Percentiles rank a stretch among this genome's conserved stretches.
Evolutionary conservation across 2,329 filamentous ascomycete genomes (phyloP).

Genomic region (Rutstroemia sydowiana): DNA sequence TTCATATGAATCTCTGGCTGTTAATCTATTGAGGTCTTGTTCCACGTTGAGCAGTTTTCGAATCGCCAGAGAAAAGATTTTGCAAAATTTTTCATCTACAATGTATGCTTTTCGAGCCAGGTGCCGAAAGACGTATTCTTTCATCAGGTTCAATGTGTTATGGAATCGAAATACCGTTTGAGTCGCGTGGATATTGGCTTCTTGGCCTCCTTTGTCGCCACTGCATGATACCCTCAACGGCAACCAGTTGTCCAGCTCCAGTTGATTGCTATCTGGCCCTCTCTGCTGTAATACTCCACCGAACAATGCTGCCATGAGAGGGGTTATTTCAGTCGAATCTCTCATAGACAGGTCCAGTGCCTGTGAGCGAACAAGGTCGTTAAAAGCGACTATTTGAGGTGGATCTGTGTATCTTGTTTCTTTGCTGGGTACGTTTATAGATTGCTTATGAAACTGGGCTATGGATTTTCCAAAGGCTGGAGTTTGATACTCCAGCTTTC

Average conservation of each 20-base stretch:
- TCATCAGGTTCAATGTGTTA: background rate
- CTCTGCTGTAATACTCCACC: background rate
- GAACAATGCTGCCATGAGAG: slow-evolving; percentile 8
- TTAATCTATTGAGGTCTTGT: background rate
- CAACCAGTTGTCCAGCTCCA: slow-evolving; percentile 5
- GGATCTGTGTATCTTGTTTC: background rate
- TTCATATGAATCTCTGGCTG: too few species aligned
- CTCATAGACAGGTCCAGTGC: background rate
- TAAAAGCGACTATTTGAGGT: background rate
- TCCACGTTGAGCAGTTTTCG: background rate
- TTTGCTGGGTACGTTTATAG: slow-evolving; percentile 2
- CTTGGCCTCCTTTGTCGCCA: background rate
- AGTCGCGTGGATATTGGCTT: background rate
- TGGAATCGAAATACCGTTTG: slow-evolving; percentile 1
- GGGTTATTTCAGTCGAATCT: slow-evolving; percentile 8
- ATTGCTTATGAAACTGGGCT: background rate
- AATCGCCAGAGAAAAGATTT: background rate
- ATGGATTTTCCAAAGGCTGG: background rate
- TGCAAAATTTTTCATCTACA: background rate
- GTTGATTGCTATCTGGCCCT: background rate
- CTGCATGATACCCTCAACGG: background rate
- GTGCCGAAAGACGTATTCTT: background rate
- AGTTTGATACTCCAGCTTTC: background rate
- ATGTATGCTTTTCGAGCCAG: background rate
- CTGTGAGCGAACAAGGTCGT: background rate